These are phyloP conservation scores for Tetracladium setigerum DNA, from an alignment of 495 filamentous ascomycete species.

Conservation along the genomic window DNA sequence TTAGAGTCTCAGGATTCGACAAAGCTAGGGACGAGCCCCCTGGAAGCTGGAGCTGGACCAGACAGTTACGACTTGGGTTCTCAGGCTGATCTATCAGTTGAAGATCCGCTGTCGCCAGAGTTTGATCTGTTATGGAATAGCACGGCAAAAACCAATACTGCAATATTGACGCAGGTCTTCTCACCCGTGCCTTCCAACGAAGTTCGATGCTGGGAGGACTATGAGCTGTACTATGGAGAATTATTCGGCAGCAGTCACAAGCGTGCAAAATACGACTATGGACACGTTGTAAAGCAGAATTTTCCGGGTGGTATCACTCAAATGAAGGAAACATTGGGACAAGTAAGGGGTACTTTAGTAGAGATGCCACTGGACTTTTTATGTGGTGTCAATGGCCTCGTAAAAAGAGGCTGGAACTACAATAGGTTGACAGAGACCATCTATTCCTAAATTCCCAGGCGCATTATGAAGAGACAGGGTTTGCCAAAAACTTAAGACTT, in stretches of 20 bases:
- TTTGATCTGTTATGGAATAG: conserved; percentile 62
- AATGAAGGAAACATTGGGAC: conserved; percentile 72
- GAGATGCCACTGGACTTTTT: conserved; percentile 90
- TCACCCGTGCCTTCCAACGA: conserved; percentile 75
- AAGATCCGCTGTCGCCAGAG: conserved; percentile 61
- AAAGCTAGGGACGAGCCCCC: conserved; percentile 58
- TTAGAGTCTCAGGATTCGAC: conserved; percentile 59
- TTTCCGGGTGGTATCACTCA: conserved; percentile 55
- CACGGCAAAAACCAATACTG: conserved; percentile 69
- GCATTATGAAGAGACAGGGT: too few relatives aligned
- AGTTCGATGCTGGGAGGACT: conserved; percentile 73
- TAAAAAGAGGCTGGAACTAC: too few relatives aligned
- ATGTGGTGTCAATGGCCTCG: conserved; percentile 70
- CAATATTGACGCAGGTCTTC: conserved; percentile 75
- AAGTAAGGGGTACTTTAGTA: conserved; percentile 68
- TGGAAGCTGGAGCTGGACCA: conserved; percentile 55
- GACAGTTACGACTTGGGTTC: conserved; percentile 78
- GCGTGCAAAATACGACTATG: conserved; percentile 44
- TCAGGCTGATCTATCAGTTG: conserved; percentile 61
- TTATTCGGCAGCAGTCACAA: conserved; percentile 55
- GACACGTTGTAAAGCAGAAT: conserved; percentile 74
- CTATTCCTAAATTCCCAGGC: too few relatives aligned
- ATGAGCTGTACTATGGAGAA: conserved; percentile 68
- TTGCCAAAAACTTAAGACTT: too few relatives aligned
- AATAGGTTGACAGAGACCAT: too few relatives aligned